These are phyloP conservation scores for Centella asiatica DNA, from an alignment of 129 eudicot species.

Conservation along the genomic window DNA sequence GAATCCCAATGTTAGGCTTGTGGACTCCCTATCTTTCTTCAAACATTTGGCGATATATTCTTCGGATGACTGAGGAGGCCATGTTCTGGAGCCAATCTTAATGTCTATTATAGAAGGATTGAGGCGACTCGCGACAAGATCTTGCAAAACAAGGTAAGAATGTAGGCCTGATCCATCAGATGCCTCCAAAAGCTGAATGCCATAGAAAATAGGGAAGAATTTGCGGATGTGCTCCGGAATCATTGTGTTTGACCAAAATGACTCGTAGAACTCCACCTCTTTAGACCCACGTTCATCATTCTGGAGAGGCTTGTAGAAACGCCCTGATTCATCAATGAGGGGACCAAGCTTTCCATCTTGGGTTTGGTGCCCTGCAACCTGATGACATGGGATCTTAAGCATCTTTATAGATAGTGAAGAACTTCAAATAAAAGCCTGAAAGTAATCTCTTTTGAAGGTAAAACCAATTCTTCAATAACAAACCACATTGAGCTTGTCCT, in stretches of 20 bases:
- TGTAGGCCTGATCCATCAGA: slow-evolving; percentile 60
- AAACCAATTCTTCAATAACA: neutral
- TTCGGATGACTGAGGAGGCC: slow-evolving; percentile 60
- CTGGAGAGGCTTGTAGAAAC: slow-evolving; percentile 88
- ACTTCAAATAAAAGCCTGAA: neutral
- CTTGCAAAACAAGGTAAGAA: slow-evolving; percentile 69
- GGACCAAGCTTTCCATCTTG: slow-evolving; percentile 60
- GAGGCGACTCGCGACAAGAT: slow-evolving; percentile 31
- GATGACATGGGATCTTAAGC: slow-evolving; percentile 73
- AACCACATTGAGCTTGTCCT: neutral
- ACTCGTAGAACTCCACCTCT: slow-evolving; percentile 59
- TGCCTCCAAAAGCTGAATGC: slow-evolving; percentile 66
- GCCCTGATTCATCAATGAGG: slow-evolving; percentile 67
- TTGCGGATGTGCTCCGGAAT: slow-evolving; percentile 47
- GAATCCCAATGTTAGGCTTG: slow-evolving; percentile 58
- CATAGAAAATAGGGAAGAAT: slow-evolving; percentile 65
- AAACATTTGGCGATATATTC: slow-evolving; percentile 61
- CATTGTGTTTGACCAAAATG: slow-evolving; percentile 39
- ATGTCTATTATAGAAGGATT: slow-evolving; percentile 77
- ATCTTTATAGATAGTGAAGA: slow-evolving; percentile 13
- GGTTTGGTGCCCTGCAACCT: slow-evolving; percentile 89
- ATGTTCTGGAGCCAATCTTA: slow-evolving; percentile 83
- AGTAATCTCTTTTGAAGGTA: neutral
- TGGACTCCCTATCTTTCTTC: slow-evolving; percentile 51
- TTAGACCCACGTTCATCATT: slow-evolving; percentile 56